A percentile compares a stretch with the other conserved stretches of the same genome.
phyloP scores from a whole-genome alignment of 148 eudicot genomes.

The Fagopyrum tataricum region DNA sequence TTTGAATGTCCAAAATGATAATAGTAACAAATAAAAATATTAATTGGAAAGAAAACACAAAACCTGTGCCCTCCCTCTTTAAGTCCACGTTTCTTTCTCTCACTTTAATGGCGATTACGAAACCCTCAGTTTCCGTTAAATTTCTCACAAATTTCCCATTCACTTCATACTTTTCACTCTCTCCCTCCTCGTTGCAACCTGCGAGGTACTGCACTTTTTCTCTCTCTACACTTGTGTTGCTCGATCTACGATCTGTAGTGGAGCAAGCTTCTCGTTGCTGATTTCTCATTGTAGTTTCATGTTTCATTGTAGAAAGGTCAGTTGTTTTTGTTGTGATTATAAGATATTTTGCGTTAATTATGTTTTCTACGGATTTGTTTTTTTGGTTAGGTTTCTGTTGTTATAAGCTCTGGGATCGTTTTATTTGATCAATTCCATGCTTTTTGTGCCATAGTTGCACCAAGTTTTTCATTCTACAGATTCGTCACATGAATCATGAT shows the following conservation, averaged over 20 bases:
- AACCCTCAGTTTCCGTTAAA: slow-evolving; percentile 16
- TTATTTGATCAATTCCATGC: background rate
- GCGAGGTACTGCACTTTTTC: slow-evolving; percentile 7
- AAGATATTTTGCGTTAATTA: background rate
- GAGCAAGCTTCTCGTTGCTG: background rate
- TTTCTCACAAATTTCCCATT: slow-evolving; percentile 1
- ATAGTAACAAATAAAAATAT: background rate
- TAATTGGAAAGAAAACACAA: slow-evolving; percentile 1
- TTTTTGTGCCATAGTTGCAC: background rate
- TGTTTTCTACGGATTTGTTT: background rate
- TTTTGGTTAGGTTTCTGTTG: background rate
- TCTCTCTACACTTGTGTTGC: background rate
- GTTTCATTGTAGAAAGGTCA: background rate
- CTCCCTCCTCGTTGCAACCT: slow-evolving; percentile 1
- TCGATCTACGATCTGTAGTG: slow-evolving; percentile 2
- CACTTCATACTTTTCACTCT: slow-evolving; percentile 4
- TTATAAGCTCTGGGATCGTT: background rate
- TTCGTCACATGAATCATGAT: background rate
- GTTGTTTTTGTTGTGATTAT: background rate
- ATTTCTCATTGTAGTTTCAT: background rate
- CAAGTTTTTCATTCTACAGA: background rate
- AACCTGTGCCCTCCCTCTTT: slow-evolving; percentile 20
- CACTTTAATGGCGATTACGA: slow-evolving; percentile 21
- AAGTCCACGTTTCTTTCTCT: slow-evolving; percentile 21
- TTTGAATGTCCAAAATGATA: too few species aligned